Evolutionary conservation across 2,329 filamentous ascomycete genomes (phyloP).

Genomic region (Aspergillus fijiensis): DNA sequence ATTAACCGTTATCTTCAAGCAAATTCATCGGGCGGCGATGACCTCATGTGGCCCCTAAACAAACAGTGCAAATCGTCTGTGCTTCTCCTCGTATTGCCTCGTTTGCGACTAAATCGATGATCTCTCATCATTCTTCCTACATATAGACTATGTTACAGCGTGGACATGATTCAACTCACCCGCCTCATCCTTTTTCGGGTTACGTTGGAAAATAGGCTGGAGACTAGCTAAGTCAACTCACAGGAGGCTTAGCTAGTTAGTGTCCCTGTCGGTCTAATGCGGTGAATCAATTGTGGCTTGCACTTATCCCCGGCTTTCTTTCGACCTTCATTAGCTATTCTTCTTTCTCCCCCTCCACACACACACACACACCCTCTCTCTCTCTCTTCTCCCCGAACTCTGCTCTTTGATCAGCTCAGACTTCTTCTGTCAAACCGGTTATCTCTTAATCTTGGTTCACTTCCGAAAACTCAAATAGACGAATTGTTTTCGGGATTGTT

Average conservation of each 20-base stretch:
- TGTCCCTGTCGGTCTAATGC: not conserved
- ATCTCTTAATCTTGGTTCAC: slow-evolving; percentile 1
- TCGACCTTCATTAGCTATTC: not conserved
- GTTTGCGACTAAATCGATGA: not conserved
- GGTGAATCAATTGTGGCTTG: not conserved
- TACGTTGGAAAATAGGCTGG: not conserved
- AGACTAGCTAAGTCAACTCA: not conserved
- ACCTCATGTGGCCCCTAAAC: slow-evolving; percentile 22
- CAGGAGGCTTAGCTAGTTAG: not conserved
- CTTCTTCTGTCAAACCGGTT: not conserved
- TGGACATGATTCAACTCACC: too few species aligned
- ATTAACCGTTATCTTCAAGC: not conserved
- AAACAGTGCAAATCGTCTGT: slow-evolving; percentile 37
- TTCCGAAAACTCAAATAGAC: slow-evolving; percentile 7
- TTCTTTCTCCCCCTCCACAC: not conserved
- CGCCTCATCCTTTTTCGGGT: not conserved
- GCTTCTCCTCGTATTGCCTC: slow-evolving; percentile 2
- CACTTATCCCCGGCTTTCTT: not conserved
- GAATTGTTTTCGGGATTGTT: slow-evolving; percentile 3
- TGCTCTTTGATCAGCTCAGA: not conserved
- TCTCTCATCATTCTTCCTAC: not conserved
- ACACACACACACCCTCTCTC: too few species aligned
- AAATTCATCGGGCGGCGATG: slow-evolving; percentile 14
- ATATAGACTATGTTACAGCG: too few species aligned
- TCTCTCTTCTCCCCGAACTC: not conserved